Evolutionary conservation across 176 grass and related monocot species (phyloP).

Genomic region (Triticum monococcum): DNA sequence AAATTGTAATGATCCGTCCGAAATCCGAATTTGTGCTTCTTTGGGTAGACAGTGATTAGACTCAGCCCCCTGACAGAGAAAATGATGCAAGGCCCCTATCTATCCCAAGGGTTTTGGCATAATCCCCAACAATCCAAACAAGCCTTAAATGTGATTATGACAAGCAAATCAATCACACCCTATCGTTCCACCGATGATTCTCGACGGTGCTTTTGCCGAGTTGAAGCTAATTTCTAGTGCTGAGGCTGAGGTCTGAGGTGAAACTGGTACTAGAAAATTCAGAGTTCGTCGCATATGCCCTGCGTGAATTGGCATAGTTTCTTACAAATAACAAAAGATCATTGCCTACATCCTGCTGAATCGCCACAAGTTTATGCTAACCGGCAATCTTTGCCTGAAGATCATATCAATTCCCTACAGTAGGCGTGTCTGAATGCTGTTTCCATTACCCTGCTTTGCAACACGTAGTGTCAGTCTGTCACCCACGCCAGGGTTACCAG

Average conservation of each 20-base stretch:
- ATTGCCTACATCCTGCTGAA: background rate
- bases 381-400: background rate
- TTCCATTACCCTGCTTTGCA: background rate
- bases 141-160: background rate
- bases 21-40: background rate
- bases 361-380: background rate
- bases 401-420: background rate
- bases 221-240: background rate
- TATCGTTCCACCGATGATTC: background rate
- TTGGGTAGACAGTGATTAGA: background rate
- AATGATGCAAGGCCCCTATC: background rate
- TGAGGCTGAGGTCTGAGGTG: background rate
- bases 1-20: background rate
- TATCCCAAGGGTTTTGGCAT: background rate
- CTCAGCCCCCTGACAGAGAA: background rate
- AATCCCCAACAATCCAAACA: background rate
- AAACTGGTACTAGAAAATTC: background rate
- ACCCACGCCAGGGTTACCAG: conserved; percentile 26
- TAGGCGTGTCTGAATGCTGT: conserved; percentile 4
- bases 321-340: background rate
- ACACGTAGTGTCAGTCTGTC: background rate
- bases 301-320: background rate
- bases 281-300: background rate
- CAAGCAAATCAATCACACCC: background rate
- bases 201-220: background rate